phyloP scores from a whole-genome alignment of 495 filamentous ascomycete genomes.

The Tuber magnatum region DNA sequence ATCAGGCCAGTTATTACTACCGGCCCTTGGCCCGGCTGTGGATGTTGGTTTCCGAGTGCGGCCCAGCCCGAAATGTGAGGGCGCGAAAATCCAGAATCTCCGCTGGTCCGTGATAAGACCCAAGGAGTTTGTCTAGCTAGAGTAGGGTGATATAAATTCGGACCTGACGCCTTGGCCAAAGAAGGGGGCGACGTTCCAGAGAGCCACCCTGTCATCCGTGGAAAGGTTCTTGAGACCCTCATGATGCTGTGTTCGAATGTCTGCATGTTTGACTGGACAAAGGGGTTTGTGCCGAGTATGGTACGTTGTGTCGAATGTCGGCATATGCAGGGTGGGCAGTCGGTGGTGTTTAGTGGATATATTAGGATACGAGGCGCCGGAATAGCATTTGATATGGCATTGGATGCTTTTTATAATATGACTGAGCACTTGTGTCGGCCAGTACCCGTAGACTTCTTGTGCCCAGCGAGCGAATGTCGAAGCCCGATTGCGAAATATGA shows the following conservation, averaged over 20 bases:
- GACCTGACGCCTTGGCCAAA: background rate
- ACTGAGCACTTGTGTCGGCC: background rate
- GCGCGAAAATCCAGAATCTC: background rate
- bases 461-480: background rate
- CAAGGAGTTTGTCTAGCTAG: background rate
- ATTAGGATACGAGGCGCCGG: background rate
- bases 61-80: background rate
- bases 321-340: background rate
- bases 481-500: background rate
- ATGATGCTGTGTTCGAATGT: background rate
- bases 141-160: background rate
- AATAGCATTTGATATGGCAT: background rate
- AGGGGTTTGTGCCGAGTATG: background rate
- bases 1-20: background rate
- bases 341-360: background rate
- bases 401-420: background rate
- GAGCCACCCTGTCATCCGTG: background rate
- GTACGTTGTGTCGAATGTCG: background rate
- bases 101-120: background rate
- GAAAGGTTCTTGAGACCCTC: background rate
- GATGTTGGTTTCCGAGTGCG: background rate
- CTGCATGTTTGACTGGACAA: background rate
- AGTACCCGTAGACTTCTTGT: background rate
- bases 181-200: background rate
- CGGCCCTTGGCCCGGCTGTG: background rate